phyloP scores from a whole-genome alignment of 2,329 filamentous ascomycete species.

The Chaetomiaceae sp. region DNA sequence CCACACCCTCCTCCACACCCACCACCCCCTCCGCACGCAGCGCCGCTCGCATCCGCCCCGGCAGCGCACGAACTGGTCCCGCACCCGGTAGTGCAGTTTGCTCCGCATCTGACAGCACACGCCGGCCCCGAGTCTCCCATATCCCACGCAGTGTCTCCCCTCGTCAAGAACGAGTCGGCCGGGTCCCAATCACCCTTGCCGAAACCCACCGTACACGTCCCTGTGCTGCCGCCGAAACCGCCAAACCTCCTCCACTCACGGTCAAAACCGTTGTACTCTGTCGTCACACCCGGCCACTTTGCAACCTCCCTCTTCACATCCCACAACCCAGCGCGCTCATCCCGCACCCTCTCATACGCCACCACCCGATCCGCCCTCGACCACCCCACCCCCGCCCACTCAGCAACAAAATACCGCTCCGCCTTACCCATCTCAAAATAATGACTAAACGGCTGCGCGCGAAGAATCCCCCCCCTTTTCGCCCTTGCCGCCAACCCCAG shows the following conservation, averaged over 20 bases:
- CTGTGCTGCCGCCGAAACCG: too few relatives aligned
- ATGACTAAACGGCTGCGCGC: constrained; percentile 38
- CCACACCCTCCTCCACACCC: not conserved
- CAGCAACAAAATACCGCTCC: not conserved
- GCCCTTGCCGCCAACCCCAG: too few relatives aligned
- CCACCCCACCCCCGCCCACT: not conserved
- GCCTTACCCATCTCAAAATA: constrained; percentile 10
- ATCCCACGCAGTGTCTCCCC: not conserved
- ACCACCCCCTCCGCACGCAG: not conserved
- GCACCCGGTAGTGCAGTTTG: not conserved
- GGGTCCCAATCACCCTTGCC: not conserved
- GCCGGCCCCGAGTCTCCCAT: not conserved
- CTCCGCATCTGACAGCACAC: not conserved
- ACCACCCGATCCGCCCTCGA: not conserved
- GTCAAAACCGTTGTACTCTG: not conserved
- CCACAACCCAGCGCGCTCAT: not conserved
- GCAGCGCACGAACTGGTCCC: not conserved
- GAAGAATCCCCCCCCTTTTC: constrained; percentile 39
- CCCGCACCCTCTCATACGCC: not conserved
- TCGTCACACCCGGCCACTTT: not conserved
- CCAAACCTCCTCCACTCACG: too few relatives aligned
- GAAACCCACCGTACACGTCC: too few relatives aligned
- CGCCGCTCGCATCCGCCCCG: not conserved
- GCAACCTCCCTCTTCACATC: not conserved
- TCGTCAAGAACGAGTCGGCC: not conserved